phyloP scores from a whole-genome alignment of 306 rosid species.

The Cucurbita ficifolia region DNA sequence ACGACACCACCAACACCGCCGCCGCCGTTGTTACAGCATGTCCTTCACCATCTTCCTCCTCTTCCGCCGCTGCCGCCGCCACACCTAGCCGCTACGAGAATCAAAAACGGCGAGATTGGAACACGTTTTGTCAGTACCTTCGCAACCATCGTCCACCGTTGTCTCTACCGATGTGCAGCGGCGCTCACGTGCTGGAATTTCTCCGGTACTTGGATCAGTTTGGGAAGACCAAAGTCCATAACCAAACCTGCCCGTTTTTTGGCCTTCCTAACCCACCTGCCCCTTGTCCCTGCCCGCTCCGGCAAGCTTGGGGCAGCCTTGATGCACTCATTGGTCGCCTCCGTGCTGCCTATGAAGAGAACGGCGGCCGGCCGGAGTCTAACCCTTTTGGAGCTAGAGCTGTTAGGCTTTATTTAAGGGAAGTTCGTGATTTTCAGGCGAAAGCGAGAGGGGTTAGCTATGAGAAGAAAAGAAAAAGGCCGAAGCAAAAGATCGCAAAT shows the following conservation, averaged over 20 bases:
- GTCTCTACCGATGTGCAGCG: slow-evolving; percentile 42
- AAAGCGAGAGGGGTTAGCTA: slow-evolving; percentile 85
- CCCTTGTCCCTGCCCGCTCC: slow-evolving; percentile 82
- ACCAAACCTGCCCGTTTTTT: slow-evolving; percentile 66
- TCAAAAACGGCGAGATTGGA: slow-evolving; percentile 92
- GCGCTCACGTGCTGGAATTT: slow-evolving; percentile 72
- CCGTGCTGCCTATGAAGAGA: slow-evolving; percentile 79
- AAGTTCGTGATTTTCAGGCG: slow-evolving; percentile 83
- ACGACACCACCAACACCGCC: slow-evolving; percentile 6
- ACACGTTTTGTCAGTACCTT: slow-evolving; percentile 85
- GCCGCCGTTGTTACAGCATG: not conserved
- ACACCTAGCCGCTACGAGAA: slow-evolving; percentile 83
- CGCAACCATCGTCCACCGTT: slow-evolving; percentile 73
- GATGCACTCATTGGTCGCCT: slow-evolving; percentile 93
- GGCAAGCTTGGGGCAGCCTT: slow-evolving; percentile 97
- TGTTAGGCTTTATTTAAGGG: slow-evolving; percentile 61
- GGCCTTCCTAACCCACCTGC: slow-evolving; percentile 77
- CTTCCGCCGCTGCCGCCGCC: not conserved
- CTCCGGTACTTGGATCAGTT: slow-evolving; percentile 84
- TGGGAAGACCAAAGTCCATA: slow-evolving; percentile 86
- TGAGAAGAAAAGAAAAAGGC: slow-evolving; percentile 81
- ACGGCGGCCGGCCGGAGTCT: slow-evolving; percentile 42
- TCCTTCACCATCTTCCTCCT: not conserved
- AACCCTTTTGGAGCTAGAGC: slow-evolving; percentile 71
- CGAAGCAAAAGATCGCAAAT: slow-evolving; percentile 21